Percentiles rank a stretch among this genome's conserved stretches.
These are phyloP conservation scores for Xylaria palmicola DNA, from an alignment of 495 filamentous ascomycete species.

Conservation along the genomic window DNA sequence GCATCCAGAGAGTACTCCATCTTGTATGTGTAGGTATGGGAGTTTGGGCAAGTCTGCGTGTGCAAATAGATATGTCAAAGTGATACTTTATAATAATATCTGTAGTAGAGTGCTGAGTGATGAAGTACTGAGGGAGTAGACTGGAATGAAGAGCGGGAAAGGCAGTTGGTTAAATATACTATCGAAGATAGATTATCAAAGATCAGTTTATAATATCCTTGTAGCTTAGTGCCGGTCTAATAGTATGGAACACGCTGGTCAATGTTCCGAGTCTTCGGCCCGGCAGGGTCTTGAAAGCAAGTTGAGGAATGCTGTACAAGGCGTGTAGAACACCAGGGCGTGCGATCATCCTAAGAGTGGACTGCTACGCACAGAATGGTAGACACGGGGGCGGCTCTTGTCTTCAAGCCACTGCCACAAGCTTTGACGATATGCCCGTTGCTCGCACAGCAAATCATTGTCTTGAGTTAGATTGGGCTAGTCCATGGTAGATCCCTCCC, in stretches of 20 bases:
- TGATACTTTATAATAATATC: conserved; percentile 1
- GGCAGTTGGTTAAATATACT: conserved; percentile 25
- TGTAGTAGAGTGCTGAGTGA: not conserved
- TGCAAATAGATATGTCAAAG: conserved; percentile 1
- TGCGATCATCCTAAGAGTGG: conserved; percentile 16
- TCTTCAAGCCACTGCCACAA: conserved; percentile 32
- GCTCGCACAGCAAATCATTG: conserved; percentile 19
- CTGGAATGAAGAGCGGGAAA: conserved; percentile 21
- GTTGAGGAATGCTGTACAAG: conserved; percentile 30
- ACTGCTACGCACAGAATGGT: conserved; percentile 17
- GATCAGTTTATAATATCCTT: conserved; percentile 22
- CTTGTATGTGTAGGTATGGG: no score
- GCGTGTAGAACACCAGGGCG: conserved; percentile 22
- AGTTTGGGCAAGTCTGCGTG: no score
- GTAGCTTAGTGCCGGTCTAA: conserved; percentile 15
- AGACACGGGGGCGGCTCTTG: conserved; percentile 17
- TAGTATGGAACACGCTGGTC: conserved; percentile 26
- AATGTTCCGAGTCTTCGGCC: conserved; percentile 31
- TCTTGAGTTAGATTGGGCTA: conserved; percentile 11
- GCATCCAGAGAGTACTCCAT: no score
- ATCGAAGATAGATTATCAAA: conserved; percentile 21
- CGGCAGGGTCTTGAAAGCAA: conserved; percentile 31
- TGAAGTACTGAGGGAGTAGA: conserved; percentile 11
- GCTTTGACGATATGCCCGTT: conserved; percentile 26
- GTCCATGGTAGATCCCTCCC: conserved; percentile 11